Evolutionary conservation across 306 rosid species (phyloP), one percentile per base, ranked within the genome.

Genomic region (Dalbergia cultrata): DNA sequence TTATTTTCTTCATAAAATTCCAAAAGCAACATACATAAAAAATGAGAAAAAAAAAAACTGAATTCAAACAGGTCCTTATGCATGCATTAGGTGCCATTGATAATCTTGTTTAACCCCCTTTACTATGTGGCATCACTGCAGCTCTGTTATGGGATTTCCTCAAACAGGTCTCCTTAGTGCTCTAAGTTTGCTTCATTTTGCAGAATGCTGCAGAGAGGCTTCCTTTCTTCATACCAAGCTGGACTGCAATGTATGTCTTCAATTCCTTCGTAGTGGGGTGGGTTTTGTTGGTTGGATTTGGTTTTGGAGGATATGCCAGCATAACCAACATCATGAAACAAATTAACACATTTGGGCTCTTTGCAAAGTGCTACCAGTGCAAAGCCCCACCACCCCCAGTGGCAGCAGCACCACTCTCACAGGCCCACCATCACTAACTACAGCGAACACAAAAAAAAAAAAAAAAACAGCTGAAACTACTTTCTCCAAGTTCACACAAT

Each of bases 301-400:
- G 98, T 83, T 93, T 96, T 70, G 99, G 99, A 44, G 99, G 99
- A 82, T 96, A 97, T 97, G 99, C 99, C 54, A 96, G 99, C 82
- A 19, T 96, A 88, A 80, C 97, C 76, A 96, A 93, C 80, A 91
- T 96, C 67, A 80, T 96, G 7, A 84, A 37, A 70, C 99, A 96
- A 81, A 88, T 96, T 56, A 89, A 93, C 87, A 70, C 94, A 3
- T 96, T 96, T 74, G 57, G 57, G 18, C 57, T 50, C n/a, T 50
- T 50, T n/a, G 57, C 57, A 3, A 50, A 50, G 57, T 50, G 99
- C 93, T 96, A 96, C 77, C 99, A 96, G 69, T 96, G 99, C 92
- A 89, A 96, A 61, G 22, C 96, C 0, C 89, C 54, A 2, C 87
- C 90, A 18, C 37, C 86, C 1, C 35, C 85, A 3, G 80, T 72